These are phyloP conservation scores for Neonectria sp. DNA, from an alignment of 2,329 filamentous ascomycete genomes.

Conservation along the genomic window DNA sequence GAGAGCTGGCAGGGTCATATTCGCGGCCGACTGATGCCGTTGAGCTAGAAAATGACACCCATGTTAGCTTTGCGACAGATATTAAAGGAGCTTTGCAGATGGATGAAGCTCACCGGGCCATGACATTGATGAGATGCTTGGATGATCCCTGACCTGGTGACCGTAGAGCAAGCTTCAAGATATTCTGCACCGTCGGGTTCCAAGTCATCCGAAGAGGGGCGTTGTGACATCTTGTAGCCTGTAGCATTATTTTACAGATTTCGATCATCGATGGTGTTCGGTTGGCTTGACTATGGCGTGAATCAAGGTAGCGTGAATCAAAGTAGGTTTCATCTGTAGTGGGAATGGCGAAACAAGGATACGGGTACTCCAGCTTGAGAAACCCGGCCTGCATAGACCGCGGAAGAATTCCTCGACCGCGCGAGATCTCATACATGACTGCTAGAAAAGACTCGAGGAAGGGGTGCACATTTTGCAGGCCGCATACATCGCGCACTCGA, in stretches of 20 bases:
- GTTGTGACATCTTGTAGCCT: too few relatives aligned
- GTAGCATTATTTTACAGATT: neutral
- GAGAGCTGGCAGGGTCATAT: constrained; percentile 1
- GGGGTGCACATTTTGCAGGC: neutral
- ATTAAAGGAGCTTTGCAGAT: neutral
- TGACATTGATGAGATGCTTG: neutral
- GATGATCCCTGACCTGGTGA: neutral
- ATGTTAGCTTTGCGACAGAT: neutral
- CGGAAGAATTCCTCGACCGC: constrained; percentile 8
- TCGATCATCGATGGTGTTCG: neutral
- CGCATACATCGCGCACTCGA: neutral
- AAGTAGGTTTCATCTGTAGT: too few relatives aligned
- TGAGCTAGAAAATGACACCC: constrained; percentile 7
- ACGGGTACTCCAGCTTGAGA: neutral
- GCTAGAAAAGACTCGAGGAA: neutral
- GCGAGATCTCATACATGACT: constrained; percentile 16
- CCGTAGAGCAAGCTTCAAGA: constrained; percentile 13
- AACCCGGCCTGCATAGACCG: neutral
- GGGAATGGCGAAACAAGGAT: neutral
- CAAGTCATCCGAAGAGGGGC: too few relatives aligned
- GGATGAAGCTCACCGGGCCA: constrained; percentile 3
- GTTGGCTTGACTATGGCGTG: neutral
- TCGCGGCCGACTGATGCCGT: constrained; percentile 19
- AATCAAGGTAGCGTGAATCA: neutral
- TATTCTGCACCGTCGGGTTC: constrained; percentile 1